Percentiles rank a stretch among this genome's conserved stretches.
These are phyloP conservation scores for Gynandropsis gynandra DNA, from an alignment of 345 rosid species.

Conservation along the genomic window DNA sequence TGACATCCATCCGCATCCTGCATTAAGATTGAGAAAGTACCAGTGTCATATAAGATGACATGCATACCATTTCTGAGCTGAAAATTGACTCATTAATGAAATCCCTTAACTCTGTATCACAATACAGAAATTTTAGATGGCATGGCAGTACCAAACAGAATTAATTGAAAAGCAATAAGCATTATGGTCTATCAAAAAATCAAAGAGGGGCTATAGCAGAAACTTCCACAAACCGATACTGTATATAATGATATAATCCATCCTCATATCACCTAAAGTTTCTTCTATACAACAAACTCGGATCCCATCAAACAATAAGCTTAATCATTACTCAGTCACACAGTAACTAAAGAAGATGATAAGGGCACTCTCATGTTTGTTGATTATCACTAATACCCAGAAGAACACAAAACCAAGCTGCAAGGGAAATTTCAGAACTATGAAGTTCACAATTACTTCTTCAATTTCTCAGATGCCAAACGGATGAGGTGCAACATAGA, in stretches of 20 bases:
- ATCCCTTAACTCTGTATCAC: background rate
- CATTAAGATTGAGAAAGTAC: conserved; percentile 14
- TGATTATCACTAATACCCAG: too few relatives aligned
- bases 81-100: conserved; percentile 6
- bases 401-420: background rate
- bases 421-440: too few relatives aligned
- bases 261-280: background rate
- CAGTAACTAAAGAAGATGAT: background rate
- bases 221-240: background rate
- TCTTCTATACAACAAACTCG: conserved; percentile 9
- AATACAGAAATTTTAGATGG: background rate
- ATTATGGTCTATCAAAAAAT: background rate
- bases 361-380: too few relatives aligned
- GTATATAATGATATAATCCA: too few relatives aligned
- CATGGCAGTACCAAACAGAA: background rate
- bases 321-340: background rate
- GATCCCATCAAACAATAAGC: background rate
- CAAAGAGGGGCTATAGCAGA: conserved; percentile 1
- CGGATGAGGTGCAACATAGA: background rate
- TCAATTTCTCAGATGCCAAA: conserved; percentile 14
- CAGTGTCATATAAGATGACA: background rate
- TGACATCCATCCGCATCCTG: conserved; percentile 41
- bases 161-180: background rate
- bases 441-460: too few relatives aligned
- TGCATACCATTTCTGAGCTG: background rate